Conservation (phyloP, 352 stramenopile genomes). For the Globisporangium lucens region DNA sequence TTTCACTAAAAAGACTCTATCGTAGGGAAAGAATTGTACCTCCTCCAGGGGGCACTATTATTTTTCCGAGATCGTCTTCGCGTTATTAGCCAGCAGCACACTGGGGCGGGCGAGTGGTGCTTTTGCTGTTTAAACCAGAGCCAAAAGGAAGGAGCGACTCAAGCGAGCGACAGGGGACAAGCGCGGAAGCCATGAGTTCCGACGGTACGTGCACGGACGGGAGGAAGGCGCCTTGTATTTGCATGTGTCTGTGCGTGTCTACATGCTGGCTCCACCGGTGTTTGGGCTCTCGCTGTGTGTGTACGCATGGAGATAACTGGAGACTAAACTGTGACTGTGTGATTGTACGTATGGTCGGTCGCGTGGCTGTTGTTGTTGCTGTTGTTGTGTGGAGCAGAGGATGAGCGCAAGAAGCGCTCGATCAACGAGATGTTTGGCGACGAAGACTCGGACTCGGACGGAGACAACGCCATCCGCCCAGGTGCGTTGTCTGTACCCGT, state of each 20-base stretch:
- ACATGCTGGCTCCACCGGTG: background rate
- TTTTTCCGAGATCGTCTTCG: background rate
- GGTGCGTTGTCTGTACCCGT: conserved; percentile 22
- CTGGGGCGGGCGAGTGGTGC: background rate
- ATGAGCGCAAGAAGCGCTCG: conserved; percentile 81
- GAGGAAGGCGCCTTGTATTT: background rate
- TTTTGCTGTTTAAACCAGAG: background rate
- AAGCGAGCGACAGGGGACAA: conserved; percentile 9
- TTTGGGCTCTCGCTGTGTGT: background rate
- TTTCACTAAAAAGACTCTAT: background rate
- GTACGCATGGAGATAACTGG: background rate
- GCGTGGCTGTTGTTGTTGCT: background rate
- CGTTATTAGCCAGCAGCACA: background rate
- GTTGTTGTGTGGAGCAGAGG: conserved; percentile 29
- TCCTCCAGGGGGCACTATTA: background rate
- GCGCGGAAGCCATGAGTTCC: conserved; percentile 41
- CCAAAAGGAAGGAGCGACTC: background rate
- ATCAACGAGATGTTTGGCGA: conserved; percentile 89
- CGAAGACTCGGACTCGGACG: conserved; percentile 74
- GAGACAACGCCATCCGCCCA: conserved; percentile 48
- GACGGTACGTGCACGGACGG: conserved; percentile 43
- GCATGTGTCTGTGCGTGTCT: background rate
- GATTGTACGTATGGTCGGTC: background rate
- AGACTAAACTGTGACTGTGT: background rate
- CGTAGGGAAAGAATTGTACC: background rate